Evolutionary conservation across 257 asterid species (phyloP).

Genomic region (Solanum acaule): DNA sequence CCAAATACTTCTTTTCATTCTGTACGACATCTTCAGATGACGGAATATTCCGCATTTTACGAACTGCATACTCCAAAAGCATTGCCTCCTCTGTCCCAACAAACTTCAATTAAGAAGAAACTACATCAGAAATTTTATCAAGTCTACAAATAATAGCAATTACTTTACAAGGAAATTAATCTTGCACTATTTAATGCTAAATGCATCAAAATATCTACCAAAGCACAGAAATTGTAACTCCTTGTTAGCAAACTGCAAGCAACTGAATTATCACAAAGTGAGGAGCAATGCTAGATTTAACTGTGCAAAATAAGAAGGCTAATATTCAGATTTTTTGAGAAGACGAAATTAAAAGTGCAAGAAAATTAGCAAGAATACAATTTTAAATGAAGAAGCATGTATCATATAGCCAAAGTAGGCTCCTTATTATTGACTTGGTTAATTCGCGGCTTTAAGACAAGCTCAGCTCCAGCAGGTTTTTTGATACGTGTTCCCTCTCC

Average conservation of each 20-base stretch:
- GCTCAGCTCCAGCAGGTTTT: neutral
- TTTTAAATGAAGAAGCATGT: neutral
- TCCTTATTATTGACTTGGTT: neutral
- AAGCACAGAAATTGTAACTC: neutral
- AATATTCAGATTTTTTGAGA: neutral
- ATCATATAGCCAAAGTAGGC: neutral
- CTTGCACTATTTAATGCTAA: neutral
- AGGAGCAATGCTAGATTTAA: neutral
- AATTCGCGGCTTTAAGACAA: neutral
- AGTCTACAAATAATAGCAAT: neutral
- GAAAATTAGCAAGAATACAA: neutral
- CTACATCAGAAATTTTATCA: slow-evolving; percentile 14
- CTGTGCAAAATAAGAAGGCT: neutral
- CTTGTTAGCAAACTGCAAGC: neutral
- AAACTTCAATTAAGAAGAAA: slow-evolving; percentile 54
- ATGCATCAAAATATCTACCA: neutral
- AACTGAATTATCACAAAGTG: neutral
- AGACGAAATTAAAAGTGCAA: neutral
- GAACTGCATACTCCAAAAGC: slow-evolving; percentile 58
- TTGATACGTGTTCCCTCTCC: neutral
- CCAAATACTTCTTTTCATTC: slow-evolving; percentile 55
- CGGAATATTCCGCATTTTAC: slow-evolving; percentile 46
- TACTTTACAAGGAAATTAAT: neutral
- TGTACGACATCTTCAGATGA: slow-evolving; percentile 39
- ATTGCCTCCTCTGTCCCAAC: slow-evolving; percentile 55